Conservation (phyloP, 345 rosid genomes). For the Lumnitzera littorea region DNA sequence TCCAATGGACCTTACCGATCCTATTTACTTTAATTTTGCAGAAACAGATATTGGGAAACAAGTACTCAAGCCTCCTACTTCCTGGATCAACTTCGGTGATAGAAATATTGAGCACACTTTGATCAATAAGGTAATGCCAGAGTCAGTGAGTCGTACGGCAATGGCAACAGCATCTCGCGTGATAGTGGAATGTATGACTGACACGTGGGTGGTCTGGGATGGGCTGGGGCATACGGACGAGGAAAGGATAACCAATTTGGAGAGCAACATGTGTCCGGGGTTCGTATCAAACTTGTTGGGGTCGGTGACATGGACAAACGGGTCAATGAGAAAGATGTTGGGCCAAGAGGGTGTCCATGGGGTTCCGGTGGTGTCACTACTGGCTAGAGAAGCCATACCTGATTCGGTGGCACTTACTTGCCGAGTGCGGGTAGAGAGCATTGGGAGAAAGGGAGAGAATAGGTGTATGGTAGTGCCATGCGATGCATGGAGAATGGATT, state of each 20-base stretch:
- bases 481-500: conserved; percentile 53
- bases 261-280: conserved; percentile 41
- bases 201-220: conserved; percentile 13
- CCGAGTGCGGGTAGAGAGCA: conserved; percentile 26
- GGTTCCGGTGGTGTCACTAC: conserved; percentile 22
- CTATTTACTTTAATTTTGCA: too few species aligned
- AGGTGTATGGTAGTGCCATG: conserved; percentile 34
- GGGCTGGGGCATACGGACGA: conserved; percentile 26
- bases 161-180: not conserved
- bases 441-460: not conserved
- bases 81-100: too few species aligned
- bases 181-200: conserved; percentile 29
- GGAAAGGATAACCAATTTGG: conserved; percentile 22
- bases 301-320: conserved; percentile 39
- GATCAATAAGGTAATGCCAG: not conserved
- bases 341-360: conserved; percentile 5
- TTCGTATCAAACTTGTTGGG: conserved; percentile 32
- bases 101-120: too few species aligned
- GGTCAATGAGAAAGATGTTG: conserved; percentile 32
- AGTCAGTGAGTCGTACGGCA: conserved; percentile 20
- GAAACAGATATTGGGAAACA: not conserved
- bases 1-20: too few species aligned
- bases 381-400: conserved; percentile 18
- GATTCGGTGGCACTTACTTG: conserved; percentile 23
- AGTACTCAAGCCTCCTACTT: too few species aligned